phyloP scores from a whole-genome alignment of 768 basidiomycete genomes.

The Lentinula sp. region DNA sequence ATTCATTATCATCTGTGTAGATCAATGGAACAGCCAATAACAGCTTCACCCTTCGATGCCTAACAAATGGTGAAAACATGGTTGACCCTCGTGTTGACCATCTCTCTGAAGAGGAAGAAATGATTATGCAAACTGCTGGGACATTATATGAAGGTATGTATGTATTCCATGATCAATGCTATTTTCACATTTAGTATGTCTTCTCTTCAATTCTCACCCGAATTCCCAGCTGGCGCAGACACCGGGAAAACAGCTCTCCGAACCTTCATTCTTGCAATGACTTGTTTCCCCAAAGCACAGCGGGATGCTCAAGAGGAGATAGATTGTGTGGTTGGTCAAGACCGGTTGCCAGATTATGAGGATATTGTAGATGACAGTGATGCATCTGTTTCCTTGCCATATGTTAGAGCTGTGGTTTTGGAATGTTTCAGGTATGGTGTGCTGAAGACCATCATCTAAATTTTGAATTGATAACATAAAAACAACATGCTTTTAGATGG shows the following conservation, averaged over 20 bases:
- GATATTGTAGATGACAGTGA: neutral
- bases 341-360: neutral
- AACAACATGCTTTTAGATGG: neutral
- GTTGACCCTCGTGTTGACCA: neutral
- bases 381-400: neutral
- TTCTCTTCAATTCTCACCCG: neutral
- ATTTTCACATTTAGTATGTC: too few relatives aligned
- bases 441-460: neutral
- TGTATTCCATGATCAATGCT: neutral
- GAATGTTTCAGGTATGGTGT: neutral
- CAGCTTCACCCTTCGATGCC: neutral
- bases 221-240: neutral
- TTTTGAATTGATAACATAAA: neutral
- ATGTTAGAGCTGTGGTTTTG: neutral
- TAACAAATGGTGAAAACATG: neutral
- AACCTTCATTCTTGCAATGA: neutral
- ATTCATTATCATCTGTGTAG: neutral
- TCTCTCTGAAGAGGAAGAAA: neutral
- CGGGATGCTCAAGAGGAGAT: neutral
- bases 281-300: neutral
- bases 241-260: neutral
- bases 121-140: conserved; percentile 2
- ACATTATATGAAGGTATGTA: conserved; percentile 2
- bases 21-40: neutral
- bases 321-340: neutral